phyloP scores from a whole-genome alignment of 75 land plant genomes.

The Picea sitchensis region DNA sequence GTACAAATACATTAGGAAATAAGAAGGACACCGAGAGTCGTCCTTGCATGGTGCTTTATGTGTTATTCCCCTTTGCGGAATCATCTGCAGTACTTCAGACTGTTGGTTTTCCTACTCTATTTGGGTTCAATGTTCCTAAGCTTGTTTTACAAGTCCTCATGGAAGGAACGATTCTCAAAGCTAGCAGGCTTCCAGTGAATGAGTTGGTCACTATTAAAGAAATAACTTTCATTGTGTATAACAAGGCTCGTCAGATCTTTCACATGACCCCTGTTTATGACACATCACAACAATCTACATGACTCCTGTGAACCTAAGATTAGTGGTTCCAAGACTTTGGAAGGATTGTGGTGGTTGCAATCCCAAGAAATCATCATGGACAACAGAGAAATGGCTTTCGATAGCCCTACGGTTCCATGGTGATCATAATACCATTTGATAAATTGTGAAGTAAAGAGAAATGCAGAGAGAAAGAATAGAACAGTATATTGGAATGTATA shows the following conservation, averaged over 20 bases:
- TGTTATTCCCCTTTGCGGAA: constrained; percentile 88
- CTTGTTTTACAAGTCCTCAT: constrained; percentile 84
- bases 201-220: constrained; percentile 74
- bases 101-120: constrained; percentile 37
- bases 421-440: no score
- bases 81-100: constrained; percentile 71
- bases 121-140: constrained; percentile 74
- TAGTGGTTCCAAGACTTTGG: constrained; percentile 72
- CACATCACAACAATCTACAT: constrained; percentile 24
- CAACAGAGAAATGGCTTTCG: no score
- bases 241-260: constrained; percentile 76
- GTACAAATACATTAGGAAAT: no score
- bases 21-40: no score
- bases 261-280: constrained; percentile 30
- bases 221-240: constrained; percentile 86
- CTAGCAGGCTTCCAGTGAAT: constrained; percentile 46
- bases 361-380: no score
- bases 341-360: constrained; percentile 78
- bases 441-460: no score
- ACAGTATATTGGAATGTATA: no score
- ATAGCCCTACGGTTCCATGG: no score
- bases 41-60: constrained; percentile 94
- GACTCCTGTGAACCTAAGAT: constrained; percentile 44
- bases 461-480: no score
- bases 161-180: constrained; percentile 70